Base-by-base conservation (phyloP, 2,329 filamentous ascomycete species). In the Phoma sp. region DNA sequence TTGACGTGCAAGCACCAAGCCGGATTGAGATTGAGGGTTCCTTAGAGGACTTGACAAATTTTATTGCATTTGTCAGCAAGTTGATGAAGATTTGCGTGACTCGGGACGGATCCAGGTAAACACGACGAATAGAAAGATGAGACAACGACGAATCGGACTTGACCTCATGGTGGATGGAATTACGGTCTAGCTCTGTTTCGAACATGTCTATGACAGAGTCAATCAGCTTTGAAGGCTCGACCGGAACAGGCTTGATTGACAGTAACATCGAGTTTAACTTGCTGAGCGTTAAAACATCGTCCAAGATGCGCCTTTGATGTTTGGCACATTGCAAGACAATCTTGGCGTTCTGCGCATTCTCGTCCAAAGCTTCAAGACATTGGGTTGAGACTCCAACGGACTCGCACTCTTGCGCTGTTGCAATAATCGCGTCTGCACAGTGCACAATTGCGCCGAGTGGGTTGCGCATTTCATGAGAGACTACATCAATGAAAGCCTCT, bases 11-110 rank as follows among this genome's bases (percentile, higher is more conserved):
- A 4, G 75, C 76, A 19, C 75, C 74, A 6, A 75, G 61, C 10
- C 58, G 69, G 7, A 79, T 65, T 0, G 59, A 67, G 43, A 79
- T 74, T 7, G 62, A 60, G 0, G 73, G 71, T 4, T 55, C 60
- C 0, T 65, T 37, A 1, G 65, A 63, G 22, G 65, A 58, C 27
- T 76, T 72, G 0, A 76, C 77, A 55, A 75, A 75, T 37, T 74
- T 75, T 50, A 75, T 70, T 4, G 64, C 68, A 38, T 76, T 75
- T 2, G 88, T 91, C 19, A 93, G 77, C 3, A 93, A 78, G 67
- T 92, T 93, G 5, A 88, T 91, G 32, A 93, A 84, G 55, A 96
- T 92, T 67, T 96, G 92, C 1, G 76, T 67, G 3, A 79, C 59
- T 27, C 77, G 68, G 33, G 69, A 75, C 0, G 75, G 71, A 55